phyloP scores from a whole-genome alignment of 768 basidiomycete genomes.

The Multifurca ochricompacta region DNA sequence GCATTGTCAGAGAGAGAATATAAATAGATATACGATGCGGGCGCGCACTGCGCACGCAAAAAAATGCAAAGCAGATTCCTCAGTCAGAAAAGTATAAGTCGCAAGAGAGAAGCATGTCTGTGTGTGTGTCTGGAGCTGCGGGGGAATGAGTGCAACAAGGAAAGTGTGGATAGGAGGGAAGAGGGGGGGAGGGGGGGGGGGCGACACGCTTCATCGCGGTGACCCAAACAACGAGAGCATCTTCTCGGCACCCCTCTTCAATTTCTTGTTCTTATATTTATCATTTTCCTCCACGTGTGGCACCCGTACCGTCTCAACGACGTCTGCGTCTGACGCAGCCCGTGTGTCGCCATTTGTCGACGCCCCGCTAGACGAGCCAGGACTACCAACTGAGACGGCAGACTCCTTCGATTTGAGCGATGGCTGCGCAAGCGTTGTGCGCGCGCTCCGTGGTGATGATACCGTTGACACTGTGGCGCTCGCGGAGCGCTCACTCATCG shows the following conservation, averaged over 20 bases:
- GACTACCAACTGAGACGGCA: conserved; percentile 61
- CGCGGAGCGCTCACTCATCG: conserved; percentile 38
- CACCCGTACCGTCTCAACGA: conserved; percentile 14
- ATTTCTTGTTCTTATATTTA: conserved; percentile 65
- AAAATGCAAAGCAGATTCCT: conserved; percentile 11
- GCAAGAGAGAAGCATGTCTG: background rate
- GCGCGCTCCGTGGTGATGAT: conserved; percentile 48
- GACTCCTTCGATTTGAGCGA: conserved; percentile 80
- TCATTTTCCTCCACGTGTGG: conserved; percentile 32
- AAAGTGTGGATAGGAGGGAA: background rate
- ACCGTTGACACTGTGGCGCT: conserved; percentile 38
- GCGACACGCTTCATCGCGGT: conserved; percentile 33
- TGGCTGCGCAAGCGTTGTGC: conserved; percentile 42
- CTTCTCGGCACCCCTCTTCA: conserved; percentile 84
- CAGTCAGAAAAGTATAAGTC: background rate
- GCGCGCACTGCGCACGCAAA: conserved; percentile 12
- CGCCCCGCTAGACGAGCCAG: conserved; percentile 64
- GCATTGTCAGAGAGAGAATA: conserved; percentile 16
- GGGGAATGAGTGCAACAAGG: background rate
- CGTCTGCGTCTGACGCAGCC: conserved; percentile 11
- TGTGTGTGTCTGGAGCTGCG: background rate
- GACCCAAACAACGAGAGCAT: conserved; percentile 76
- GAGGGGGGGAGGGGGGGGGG: background rate
- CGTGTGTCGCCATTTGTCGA: conserved; percentile 47
- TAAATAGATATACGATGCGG: conserved; percentile 15